Evolutionary conservation across 2,329 filamentous ascomycete species (phyloP).

Genomic region (Didymosphaeria variabile): DNA sequence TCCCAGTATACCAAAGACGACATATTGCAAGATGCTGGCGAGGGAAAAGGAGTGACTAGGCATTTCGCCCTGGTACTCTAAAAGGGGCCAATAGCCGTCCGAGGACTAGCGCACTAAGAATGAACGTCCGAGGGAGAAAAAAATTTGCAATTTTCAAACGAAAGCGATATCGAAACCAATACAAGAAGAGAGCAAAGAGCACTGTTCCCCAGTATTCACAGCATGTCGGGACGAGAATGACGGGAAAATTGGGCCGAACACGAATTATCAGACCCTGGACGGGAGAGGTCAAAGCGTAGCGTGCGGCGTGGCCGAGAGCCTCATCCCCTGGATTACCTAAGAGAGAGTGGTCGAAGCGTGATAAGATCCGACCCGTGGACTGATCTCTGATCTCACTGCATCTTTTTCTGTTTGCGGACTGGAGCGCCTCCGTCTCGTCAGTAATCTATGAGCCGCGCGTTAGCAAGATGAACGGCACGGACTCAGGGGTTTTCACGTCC

Average conservation of each 20-base stretch:
- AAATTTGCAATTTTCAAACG: neutral
- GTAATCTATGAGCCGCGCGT: neutral
- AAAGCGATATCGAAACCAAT: neutral
- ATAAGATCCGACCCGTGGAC: constrained; percentile 4
- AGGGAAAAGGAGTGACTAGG: constrained; percentile 26
- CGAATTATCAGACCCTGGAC: neutral
- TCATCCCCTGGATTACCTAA: constrained; percentile 18
- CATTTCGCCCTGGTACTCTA: constrained; percentile 5
- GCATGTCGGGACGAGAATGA: neutral
- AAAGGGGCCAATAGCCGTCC: neutral
- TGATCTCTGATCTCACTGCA: neutral
- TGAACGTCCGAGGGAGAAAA: neutral
- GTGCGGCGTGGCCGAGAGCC: constrained; percentile 2
- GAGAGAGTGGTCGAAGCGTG: neutral
- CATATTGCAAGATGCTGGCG: constrained; percentile 42
- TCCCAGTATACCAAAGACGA: constrained; percentile 36
- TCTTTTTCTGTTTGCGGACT: neutral
- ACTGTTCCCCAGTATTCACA: neutral
- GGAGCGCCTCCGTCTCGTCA: constrained; percentile 8
- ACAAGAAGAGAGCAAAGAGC: constrained; percentile 7
- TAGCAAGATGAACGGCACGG: neutral
- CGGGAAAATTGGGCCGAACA: neutral
- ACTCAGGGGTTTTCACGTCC: neutral
- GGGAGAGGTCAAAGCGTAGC: constrained; percentile 8
- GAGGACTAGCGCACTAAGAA: neutral